Evolutionary conservation across 2,329 filamentous ascomycete genomes (phyloP).

Genomic region (Niveomyces coronatus): DNA sequence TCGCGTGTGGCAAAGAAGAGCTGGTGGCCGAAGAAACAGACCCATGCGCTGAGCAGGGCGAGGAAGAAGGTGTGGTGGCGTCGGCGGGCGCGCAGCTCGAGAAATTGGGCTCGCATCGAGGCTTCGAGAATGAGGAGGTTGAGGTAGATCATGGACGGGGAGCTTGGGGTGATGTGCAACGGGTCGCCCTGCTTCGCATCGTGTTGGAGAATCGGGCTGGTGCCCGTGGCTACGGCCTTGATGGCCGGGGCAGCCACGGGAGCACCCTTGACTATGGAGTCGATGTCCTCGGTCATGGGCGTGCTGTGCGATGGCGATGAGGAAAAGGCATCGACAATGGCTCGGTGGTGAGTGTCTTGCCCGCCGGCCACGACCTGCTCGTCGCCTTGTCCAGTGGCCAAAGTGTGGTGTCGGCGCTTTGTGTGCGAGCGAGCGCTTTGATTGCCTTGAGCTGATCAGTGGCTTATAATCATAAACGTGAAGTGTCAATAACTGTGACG

Average conservation of each 20-base stretch:
- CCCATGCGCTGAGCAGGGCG: constrained; percentile 69
- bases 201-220: constrained; percentile 33
- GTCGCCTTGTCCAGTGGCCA: too few relatives aligned
- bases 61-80: constrained; percentile 93
- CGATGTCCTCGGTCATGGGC: constrained; percentile 58
- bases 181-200: constrained; percentile 52
- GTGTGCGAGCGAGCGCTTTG: too few relatives aligned
- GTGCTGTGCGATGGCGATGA: not conserved
- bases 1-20: constrained; percentile 93
- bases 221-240: constrained; percentile 18
- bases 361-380: too few relatives aligned
- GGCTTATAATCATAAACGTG: too few relatives aligned
- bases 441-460: too few relatives aligned
- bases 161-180: constrained; percentile 72
- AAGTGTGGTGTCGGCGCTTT: too few relatives aligned
- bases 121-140: constrained; percentile 96
- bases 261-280: constrained; percentile 83
- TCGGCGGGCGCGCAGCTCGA: constrained; percentile 76
- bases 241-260: constrained; percentile 11
- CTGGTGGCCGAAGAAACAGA: constrained; percentile 74
- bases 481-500: too few relatives aligned
- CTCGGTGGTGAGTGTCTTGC: not conserved
- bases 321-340: too few relatives aligned
- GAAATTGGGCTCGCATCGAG: constrained; percentile 83
- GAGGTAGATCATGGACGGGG: constrained; percentile 92